phyloP scores from a whole-genome alignment of 1,139 yeast genomes.

The Debaryomyces udenii region DNA sequence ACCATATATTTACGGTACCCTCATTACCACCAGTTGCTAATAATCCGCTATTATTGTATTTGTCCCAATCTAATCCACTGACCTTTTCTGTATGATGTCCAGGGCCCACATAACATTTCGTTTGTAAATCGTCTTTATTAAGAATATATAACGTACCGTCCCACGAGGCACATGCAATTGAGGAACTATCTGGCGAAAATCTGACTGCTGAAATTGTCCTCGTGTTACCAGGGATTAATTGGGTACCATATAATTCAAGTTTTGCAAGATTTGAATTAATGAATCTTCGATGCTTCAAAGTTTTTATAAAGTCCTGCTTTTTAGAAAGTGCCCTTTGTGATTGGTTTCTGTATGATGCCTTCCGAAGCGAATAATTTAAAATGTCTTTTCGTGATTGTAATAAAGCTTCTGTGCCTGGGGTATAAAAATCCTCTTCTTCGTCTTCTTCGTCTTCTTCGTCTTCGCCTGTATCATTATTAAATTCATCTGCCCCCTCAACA shows the following conservation, averaged over 20 bases:
- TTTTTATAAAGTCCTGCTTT: conserved; percentile 30
- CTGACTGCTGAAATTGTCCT: conserved; percentile 69
- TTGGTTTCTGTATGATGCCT: conserved; percentile 47
- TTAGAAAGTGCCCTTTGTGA: conserved; percentile 23
- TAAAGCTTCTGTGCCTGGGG: conserved; percentile 72
- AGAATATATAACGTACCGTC: conserved; percentile 68
- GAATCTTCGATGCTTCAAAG: conserved; percentile 48
- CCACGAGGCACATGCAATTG: conserved; percentile 81
- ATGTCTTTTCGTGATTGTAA: conserved; percentile 56
- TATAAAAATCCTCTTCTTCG: conserved; percentile 79
- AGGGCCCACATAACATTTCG: conserved; percentile 27
- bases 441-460: conserved; percentile 41
- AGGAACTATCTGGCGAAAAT: conserved; percentile 34
- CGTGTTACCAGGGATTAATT: conserved; percentile 56
- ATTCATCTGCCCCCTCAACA: conserved; percentile 21
- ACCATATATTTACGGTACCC: conserved; percentile 56
- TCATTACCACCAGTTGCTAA: conserved; percentile 69
- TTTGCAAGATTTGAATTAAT: conserved; percentile 39
- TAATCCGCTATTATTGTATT: conserved; percentile 14
- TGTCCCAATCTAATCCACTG: conserved; percentile 70
- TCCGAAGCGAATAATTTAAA: conserved; percentile 51
- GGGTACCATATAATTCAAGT: conserved; percentile 65
- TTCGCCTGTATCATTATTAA: conserved; percentile 26
- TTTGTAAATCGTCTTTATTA: conserved; percentile 38
- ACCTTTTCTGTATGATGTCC: conserved; percentile 61